Conservation (phyloP, 192 early-diverging fungal species). For the Backusella macrospora region DNA sequence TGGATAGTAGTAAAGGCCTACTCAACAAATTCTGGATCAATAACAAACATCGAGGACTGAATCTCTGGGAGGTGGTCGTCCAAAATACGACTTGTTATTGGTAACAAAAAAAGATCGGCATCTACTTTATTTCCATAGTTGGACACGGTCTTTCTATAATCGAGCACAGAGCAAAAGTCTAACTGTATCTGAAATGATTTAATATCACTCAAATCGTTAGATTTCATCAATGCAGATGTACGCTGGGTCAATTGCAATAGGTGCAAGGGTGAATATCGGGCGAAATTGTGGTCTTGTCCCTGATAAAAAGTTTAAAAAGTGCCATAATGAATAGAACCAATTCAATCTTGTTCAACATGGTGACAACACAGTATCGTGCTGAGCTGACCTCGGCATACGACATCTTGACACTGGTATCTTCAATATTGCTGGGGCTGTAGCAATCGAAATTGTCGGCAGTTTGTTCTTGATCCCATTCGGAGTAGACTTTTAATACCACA, state of each 20-base stretch:
- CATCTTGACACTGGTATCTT: neutral
- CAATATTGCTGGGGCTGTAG: slow-evolving; percentile 22
- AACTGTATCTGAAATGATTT: slow-evolving; percentile 59
- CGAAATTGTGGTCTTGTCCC: slow-evolving; percentile 16
- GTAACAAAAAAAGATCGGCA: slow-evolving; percentile 72
- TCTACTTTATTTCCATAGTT: slow-evolving; percentile 57
- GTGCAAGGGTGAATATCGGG: slow-evolving; percentile 61
- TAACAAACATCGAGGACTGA: neutral
- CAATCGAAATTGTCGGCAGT: slow-evolving; percentile 9
- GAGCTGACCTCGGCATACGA: neutral
- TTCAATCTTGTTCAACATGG: slow-evolving; percentile 64
- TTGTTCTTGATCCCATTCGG: slow-evolving; percentile 60
- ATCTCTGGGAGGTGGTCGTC: slow-evolving; percentile 10
- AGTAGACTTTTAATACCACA: slow-evolving; percentile 73
- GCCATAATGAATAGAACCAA: slow-evolving; percentile 75
- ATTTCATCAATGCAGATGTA: slow-evolving; percentile 78
- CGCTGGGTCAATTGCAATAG: slow-evolving; percentile 80
- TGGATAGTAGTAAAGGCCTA: slow-evolving; percentile 35
- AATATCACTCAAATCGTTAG: slow-evolving; percentile 65
- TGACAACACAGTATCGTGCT: slow-evolving; percentile 44
- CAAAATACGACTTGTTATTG: slow-evolving; percentile 53
- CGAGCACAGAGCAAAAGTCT: slow-evolving; percentile 57
- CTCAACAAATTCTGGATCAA: slow-evolving; percentile 15
- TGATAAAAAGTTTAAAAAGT: slow-evolving; percentile 57
- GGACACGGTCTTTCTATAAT: slow-evolving; percentile 70